phyloP scores from a whole-genome alignment of 768 basidiomycete species.

The Phlebiopsis flavidoalba region DNA sequence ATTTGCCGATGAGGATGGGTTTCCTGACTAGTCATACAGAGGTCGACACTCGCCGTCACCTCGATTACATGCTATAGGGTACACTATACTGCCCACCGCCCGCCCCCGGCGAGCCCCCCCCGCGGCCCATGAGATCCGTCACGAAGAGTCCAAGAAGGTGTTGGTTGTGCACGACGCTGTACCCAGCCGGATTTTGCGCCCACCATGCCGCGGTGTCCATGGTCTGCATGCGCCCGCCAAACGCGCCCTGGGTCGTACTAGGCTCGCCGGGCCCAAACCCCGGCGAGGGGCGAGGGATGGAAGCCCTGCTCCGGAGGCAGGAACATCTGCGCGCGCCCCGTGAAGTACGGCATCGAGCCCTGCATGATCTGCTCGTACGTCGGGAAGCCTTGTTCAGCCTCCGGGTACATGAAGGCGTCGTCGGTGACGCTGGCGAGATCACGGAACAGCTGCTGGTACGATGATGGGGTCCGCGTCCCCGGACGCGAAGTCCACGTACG shows the following conservation, averaged over 20 bases:
- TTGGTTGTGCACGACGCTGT: background rate
- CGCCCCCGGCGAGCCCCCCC: background rate
- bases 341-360: background rate
- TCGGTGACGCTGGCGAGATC: background rate
- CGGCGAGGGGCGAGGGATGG: background rate
- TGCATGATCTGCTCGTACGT: constrained; percentile 10
- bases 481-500: background rate
- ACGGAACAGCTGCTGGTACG: background rate
- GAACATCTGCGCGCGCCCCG: background rate
- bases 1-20: too few species aligned
- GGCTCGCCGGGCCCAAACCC: background rate
- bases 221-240: background rate
- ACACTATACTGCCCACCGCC: background rate
- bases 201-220: background rate
- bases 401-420: background rate
- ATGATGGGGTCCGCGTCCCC: background rate
- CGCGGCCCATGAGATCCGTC: background rate
- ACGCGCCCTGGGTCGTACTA: background rate
- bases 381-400: background rate
- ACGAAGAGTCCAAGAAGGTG: background rate
- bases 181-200: background rate
- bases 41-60: too few species aligned
- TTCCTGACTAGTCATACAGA: too few species aligned
- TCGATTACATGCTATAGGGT: too few species aligned
- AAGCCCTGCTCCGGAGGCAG: background rate